Base-by-base conservation (phyloP, 345 rosid species). In the Ceriops decandra region DNA sequence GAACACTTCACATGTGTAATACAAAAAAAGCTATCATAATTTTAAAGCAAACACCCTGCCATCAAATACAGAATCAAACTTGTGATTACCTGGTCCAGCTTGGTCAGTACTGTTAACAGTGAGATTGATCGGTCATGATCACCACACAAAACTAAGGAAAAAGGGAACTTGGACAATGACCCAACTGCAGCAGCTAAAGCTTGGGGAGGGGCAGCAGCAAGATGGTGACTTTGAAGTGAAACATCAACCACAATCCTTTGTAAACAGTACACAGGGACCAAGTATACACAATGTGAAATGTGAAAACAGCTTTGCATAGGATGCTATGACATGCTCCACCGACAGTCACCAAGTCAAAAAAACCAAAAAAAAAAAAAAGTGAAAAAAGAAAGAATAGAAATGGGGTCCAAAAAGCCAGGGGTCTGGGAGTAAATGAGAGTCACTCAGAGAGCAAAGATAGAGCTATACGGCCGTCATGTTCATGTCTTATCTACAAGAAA, bases 251-350 rank as follows among this genome's bases (percentile, higher is more conserved):
- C 22, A 28, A 64, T 54, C 46, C 46, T 21, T 46, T 26, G 56
- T 63, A 32, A 46, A 51, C 35, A 47, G 57, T 42, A 13, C 49
- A 42, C 49, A 42, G 49, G 49, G 49, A 7, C 20, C 64, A 52
- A 16, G 17, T 28, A 5, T 22, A 10, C 38, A 62, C 6, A n/a
- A 21, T 28, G 63, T 21, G 28, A 58, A 57, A 9, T 42, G 63
- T 21, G 28, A 58, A 57, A 16, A 27, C 1, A 20, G 65, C n/a
- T 21, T 31, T 51, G 66, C 76, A 65, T 72, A 60, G 70, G 76
- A 65, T 66, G 61, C 76, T 52, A 35, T 27, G 76, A 30, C 5
- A 66, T 72, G 70, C 46, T 59, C 70, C 64, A 59, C 76, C 76
- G 76, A 72, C 76, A 72, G 28, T 16, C 20, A 33, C 26, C 9